Percentiles rank a stretch among this genome's conserved stretches.
These are phyloP conservation scores for Mycena sp. DNA, from an alignment of 1,284 basidiomycete species.

Conservation along the genomic window DNA sequence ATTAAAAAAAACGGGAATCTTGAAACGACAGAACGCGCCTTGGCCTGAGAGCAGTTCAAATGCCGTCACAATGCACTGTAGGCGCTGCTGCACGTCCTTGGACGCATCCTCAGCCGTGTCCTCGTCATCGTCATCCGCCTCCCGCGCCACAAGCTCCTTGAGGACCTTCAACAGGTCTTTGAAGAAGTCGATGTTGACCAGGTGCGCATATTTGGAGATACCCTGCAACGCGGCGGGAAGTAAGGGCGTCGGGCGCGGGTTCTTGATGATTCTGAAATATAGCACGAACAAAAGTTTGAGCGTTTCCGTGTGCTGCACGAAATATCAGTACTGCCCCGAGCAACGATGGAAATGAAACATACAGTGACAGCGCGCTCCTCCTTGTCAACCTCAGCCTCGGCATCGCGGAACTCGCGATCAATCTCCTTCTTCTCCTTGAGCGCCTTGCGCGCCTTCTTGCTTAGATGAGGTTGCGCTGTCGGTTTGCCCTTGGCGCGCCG, in stretches of 20 bases:
- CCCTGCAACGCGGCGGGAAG: slow-evolving; percentile 92
- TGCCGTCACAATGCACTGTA: slow-evolving; percentile 93
- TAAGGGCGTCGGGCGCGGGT: slow-evolving; percentile 83
- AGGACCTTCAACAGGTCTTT: slow-evolving; percentile 92
- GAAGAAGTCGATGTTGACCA: slow-evolving; percentile 99
- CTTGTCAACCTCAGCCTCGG: slow-evolving; percentile 93
- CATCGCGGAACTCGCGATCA: slow-evolving; percentile 91
- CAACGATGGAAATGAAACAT: slow-evolving; percentile 48
- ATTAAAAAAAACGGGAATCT: slow-evolving; percentile 3
- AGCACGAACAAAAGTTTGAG: slow-evolving; percentile 97
- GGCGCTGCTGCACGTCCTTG: slow-evolving; percentile 68
- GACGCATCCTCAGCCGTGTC: slow-evolving; percentile 51
- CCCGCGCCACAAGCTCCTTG: slow-evolving; percentile 77
- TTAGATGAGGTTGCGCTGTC: slow-evolving; percentile 78
- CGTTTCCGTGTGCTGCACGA: slow-evolving; percentile 91
- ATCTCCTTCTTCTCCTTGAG: slow-evolving; percentile 89
- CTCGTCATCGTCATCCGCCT: slow-evolving; percentile 55
- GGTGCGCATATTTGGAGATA: slow-evolving; percentile 93
- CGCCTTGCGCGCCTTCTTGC: slow-evolving; percentile 87
- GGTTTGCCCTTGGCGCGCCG: slow-evolving; percentile 68
- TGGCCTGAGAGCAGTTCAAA: slow-evolving; percentile 97
- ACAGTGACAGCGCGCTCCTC: slow-evolving; percentile 90
- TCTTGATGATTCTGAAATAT: slow-evolving; percentile 97
- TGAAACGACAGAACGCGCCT: slow-evolving; percentile 60
- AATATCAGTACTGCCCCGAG: slow-evolving; percentile 16